Base-by-base conservation (phyloP, 257 asterid species). In the Solanum lignicaule region DNA sequence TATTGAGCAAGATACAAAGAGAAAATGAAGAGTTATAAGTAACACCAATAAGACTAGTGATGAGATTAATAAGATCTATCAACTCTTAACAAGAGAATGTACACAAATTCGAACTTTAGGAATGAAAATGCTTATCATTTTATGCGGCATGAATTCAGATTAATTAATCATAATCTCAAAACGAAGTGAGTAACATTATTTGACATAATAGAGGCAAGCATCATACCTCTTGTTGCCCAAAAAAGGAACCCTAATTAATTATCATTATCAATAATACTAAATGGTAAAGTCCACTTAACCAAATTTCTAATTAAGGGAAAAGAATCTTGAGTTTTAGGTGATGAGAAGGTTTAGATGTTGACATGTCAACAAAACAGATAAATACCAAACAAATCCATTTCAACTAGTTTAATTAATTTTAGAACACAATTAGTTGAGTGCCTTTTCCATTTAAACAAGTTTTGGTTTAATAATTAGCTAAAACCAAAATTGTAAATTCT, bases 281-380 rank as follows among this genome's bases (percentile, higher is more conserved):
- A 87, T 88, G 90, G 43, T 68, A 33, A 69, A 68, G 87, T 86
- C 89, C 91, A 91, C 87, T 71, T 6, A 62, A 33, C 46, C 83
- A 85, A 84, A 75, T 60, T 85, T 86, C 65, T 39, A 79, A 75
- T 71, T 76, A 88, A 76, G 82, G 86, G 29, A 83, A 89, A 86
- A 38, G 86, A 85, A 83, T 83, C 88, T 83, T 73, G 89, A 33
- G n/a, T 46, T 72, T 82, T 91, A 87, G 87, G 89, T 52, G 87
- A 88, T 92, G 95, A 93, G 93, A 90, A 62, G 90, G 90, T 90
- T 89, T 83, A 89, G 96, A 94, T 92, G 94, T 93, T 91, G 95
- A 93, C 91, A 90, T 88, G 89, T 92, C 93, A 94, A 94, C 94
- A 91, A 92, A 92, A 86, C 87, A 83, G 93, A 91, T 92, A 92